Conservation (phyloP, 1,284 basidiomycete genomes). For the Mycena sp. region DNA sequence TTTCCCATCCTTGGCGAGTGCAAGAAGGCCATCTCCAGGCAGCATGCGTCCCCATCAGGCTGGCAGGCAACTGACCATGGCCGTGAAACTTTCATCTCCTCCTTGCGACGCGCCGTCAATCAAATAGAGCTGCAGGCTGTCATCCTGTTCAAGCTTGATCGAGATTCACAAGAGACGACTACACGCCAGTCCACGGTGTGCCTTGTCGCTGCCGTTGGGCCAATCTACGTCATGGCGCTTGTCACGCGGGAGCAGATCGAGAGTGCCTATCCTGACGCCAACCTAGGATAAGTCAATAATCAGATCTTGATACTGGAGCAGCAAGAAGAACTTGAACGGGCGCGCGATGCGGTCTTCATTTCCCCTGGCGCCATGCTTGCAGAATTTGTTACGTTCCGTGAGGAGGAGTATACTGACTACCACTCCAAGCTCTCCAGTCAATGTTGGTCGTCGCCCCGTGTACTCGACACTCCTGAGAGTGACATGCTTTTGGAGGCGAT, state of each 20-base stretch:
- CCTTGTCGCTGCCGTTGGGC: background rate
- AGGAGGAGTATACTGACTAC: background rate
- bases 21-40: constrained; percentile 8
- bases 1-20: constrained; percentile 1
- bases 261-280: background rate
- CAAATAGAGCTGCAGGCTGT: constrained; percentile 9
- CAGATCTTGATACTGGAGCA: background rate
- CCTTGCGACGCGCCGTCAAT: background rate
- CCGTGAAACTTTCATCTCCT: background rate
- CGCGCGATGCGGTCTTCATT: background rate
- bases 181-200: background rate
- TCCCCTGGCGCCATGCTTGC: background rate
- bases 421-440: background rate
- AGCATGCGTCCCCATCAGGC: background rate
- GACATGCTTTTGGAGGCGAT: background rate
- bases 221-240: background rate
- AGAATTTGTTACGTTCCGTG: background rate
- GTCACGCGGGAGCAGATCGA: background rate
- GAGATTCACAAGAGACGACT: background rate
- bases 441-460: background rate
- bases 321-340: background rate
- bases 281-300: background rate
- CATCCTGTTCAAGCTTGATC: constrained; percentile 1
- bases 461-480: background rate
- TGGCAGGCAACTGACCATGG: background rate